Conservation (phyloP, 2,329 filamentous ascomycete genomes). For the Xylariaceae sp. region DNA sequence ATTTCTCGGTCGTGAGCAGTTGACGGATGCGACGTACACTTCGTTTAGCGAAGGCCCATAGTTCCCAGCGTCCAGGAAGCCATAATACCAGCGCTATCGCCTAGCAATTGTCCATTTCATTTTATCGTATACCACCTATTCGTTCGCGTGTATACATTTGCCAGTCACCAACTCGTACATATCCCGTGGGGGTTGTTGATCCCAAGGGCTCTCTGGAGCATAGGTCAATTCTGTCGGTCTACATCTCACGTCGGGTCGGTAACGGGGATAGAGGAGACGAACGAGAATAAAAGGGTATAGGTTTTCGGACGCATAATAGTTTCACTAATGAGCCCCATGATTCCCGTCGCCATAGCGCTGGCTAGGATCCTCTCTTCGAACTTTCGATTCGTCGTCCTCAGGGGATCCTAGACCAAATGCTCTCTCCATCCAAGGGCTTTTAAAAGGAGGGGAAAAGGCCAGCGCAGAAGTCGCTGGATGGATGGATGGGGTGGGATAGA, state of each 20-base stretch:
- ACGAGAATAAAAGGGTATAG: neutral
- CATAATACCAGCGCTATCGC: neutral
- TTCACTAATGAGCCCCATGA: too few relatives aligned
- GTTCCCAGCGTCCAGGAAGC: constrained; percentile 4
- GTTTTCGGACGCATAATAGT: neutral
- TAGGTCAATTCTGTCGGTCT: neutral
- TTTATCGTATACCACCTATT: neutral
- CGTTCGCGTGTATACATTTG: constrained; percentile 1
- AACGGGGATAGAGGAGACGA: neutral
- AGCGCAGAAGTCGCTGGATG: neutral
- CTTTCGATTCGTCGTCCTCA: too few relatives aligned
- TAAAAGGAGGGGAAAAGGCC: too few relatives aligned
- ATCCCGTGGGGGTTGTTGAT: neutral
- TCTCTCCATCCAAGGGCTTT: too few relatives aligned
- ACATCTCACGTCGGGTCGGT: neutral
- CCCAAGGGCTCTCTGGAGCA: neutral
- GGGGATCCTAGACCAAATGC: too few relatives aligned
- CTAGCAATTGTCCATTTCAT: neutral
- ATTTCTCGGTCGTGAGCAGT: constrained; percentile 2
- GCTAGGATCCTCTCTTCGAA: too few relatives aligned
- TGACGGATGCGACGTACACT: constrained; percentile 2
- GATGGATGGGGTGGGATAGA: neutral
- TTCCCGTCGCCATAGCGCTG: too few relatives aligned
- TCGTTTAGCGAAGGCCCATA: neutral
- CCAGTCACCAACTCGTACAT: neutral